These are phyloP conservation scores for Eucalyptus camaldulensis DNA, from an alignment of 345 rosid species.

Conservation along the genomic window DNA sequence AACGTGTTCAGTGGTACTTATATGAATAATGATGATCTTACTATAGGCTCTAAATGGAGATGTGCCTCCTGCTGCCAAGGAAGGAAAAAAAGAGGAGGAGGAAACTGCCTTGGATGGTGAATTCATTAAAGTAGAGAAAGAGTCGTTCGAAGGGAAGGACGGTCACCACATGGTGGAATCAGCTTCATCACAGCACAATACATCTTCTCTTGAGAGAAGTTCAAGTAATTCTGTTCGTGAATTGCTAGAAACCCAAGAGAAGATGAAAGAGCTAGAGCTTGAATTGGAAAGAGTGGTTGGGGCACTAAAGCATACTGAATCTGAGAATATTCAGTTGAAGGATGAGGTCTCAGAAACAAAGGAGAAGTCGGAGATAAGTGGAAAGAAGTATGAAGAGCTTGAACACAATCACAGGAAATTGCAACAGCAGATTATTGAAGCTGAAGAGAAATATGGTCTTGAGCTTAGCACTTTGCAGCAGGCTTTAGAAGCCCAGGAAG, in stretches of 20 bases:
- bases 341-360: slow-evolving; percentile 41
- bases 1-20: not conserved
- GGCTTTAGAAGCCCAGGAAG: slow-evolving; percentile 56
- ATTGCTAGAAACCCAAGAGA: slow-evolving; percentile 75
- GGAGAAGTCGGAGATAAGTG: slow-evolving; percentile 46
- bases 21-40: not conserved
- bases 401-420: slow-evolving; percentile 46
- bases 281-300: slow-evolving; percentile 67
- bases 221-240: slow-evolving; percentile 52
- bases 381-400: slow-evolving; percentile 52
- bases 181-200: slow-evolving; percentile 4
- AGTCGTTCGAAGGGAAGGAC: slow-evolving; percentile 54
- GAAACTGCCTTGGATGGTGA: slow-evolving; percentile 65
- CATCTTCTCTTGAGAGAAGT: slow-evolving; percentile 18
- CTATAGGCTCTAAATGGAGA: slow-evolving; percentile 44
- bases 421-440: slow-evolving; percentile 58
- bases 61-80: slow-evolving; percentile 20
- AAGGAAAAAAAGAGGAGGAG: slow-evolving; percentile 65
- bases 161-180: slow-evolving; percentile 12
- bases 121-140: slow-evolving; percentile 93
- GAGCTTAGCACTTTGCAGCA: slow-evolving; percentile 54
- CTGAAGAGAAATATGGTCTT: slow-evolving; percentile 42
- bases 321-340: slow-evolving; percentile 41
- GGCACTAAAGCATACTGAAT: slow-evolving; percentile 57
- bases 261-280: slow-evolving; percentile 58